A percentile compares a stretch with the other conserved stretches of the same genome.
Evolutionary conservation across 2,329 filamentous ascomycete genomes (phyloP).

Genomic region (Tolypocladium album): DNA sequence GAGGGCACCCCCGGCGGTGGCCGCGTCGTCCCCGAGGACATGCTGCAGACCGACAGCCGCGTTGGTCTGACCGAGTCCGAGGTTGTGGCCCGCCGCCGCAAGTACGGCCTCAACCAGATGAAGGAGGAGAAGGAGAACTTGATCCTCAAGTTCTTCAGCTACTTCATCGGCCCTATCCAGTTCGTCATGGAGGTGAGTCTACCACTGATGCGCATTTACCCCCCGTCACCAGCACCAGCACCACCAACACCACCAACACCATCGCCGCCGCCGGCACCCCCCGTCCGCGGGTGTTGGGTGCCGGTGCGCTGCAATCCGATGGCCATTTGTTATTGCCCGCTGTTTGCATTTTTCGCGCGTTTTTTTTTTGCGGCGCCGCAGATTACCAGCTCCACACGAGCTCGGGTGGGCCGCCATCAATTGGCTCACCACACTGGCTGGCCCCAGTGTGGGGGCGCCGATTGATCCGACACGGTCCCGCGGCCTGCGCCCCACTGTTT

Average conservation of each 20-base stretch:
- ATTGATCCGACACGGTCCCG: slow-evolving; percentile 10
- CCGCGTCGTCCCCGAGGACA: slow-evolving; percentile 58
- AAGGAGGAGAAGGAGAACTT: slow-evolving; percentile 84
- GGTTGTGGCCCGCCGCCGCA: slow-evolving; percentile 52
- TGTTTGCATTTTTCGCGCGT: slow-evolving; percentile 7
- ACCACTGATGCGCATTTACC: background rate
- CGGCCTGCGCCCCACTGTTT: slow-evolving; percentile 7
- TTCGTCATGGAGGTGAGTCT: slow-evolving; percentile 79
- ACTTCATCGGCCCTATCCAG: slow-evolving; percentile 83
- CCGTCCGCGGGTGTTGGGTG: background rate
- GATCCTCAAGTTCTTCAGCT: slow-evolving; percentile 70
- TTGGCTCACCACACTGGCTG: slow-evolving; percentile 14
- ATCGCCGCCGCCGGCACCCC: background rate
- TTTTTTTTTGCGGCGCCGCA: slow-evolving; percentile 15
- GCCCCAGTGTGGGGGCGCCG: slow-evolving; percentile 12
- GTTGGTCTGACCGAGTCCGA: slow-evolving; percentile 63
- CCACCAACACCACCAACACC: background rate
- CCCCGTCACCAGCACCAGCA: background rate
- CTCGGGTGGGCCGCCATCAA: slow-evolving; percentile 14
- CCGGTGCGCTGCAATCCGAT: background rate
- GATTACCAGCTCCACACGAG: slow-evolving; percentile 23
- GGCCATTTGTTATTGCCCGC: slow-evolving; percentile 6
- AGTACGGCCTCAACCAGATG: slow-evolving; percentile 80
- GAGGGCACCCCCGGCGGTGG: slow-evolving; percentile 38
- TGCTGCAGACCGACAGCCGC: slow-evolving; percentile 66